Conservation (phyloP, 805 yeast species). For the Wickerhamiella domercqiae region DNA sequence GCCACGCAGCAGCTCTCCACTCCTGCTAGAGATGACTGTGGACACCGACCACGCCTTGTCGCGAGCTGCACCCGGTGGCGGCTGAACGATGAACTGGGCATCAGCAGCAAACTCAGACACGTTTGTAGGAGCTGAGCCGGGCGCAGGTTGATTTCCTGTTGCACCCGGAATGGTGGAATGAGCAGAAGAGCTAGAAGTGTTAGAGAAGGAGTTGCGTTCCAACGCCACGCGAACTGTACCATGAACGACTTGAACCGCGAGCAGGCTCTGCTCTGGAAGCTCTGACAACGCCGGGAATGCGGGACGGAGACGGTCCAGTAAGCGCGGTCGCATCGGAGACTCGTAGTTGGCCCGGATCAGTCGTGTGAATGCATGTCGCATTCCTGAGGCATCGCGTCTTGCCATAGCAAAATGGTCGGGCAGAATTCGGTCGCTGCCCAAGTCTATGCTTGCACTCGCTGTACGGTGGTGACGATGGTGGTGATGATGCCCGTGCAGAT, state of each 20-base stretch:
- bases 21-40: conserved; percentile 23
- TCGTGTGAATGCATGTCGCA: conserved; percentile 18
- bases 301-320: conserved; percentile 15
- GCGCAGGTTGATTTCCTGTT: background rate
- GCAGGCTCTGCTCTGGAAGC: conserved; percentile 10
- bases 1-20: conserved; percentile 17
- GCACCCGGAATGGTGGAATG: background rate
- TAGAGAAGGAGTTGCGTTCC: conserved; percentile 3
- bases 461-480: conserved; percentile 16
- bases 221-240: conserved; percentile 20
- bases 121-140: conserved; percentile 2
- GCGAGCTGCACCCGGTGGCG: background rate
- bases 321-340: conserved; percentile 21
- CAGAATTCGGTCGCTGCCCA: conserved; percentile 16
- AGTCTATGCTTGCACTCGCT: conserved; percentile 15
- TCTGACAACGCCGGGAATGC: conserved; percentile 19
- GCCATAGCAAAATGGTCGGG: conserved; percentile 19
- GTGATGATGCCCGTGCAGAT: conserved; percentile 2
- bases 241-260: conserved; percentile 20
- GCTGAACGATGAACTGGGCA: conserved; percentile 9
- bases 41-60: conserved; percentile 16
- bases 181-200: too few relatives aligned
- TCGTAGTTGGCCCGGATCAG: conserved; percentile 24
- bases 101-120: conserved; percentile 4
- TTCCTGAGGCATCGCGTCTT: conserved; percentile 6